Evolutionary conservation across 306 rosid species (phyloP).

Genomic region (Astragalus membranaceus): DNA sequence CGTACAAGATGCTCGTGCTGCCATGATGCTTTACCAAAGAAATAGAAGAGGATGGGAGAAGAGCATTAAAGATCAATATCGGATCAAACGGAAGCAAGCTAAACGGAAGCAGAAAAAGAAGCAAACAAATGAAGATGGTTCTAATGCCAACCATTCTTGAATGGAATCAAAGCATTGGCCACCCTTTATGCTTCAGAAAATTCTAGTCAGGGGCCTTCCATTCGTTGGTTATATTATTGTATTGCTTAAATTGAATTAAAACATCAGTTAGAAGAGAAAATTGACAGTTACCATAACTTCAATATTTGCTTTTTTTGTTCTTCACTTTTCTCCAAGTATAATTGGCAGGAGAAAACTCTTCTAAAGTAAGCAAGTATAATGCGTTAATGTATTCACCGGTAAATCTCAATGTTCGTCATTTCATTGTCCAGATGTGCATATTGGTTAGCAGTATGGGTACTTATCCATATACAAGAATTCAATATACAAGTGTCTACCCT

Average conservation of each 20-base stretch:
- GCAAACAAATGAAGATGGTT: conserved; percentile 31
- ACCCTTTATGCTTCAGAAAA: not conserved
- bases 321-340: not conserved
- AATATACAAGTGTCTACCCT: too few species aligned
- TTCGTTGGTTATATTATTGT: conserved; percentile 3
- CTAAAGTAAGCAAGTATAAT: not conserved
- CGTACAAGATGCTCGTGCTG: conserved; percentile 89
- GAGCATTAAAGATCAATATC: conserved; percentile 47
- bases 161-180: conserved; percentile 20
- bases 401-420: too few species aligned
- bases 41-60: conserved; percentile 76
- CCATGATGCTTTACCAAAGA: conserved; percentile 87
- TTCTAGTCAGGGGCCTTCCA: conserved; percentile 5
- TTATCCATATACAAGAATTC: too few species aligned
- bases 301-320: not conserved
- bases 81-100: conserved; percentile 54
- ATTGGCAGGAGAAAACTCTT: not conserved
- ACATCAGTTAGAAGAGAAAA: not conserved
- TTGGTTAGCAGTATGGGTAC: too few species aligned
- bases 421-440: too few species aligned
- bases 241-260: conserved; percentile 15
- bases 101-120: conserved; percentile 69
- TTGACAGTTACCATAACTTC: not conserved
- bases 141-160: conserved; percentile 7
- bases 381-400: not conserved